phyloP scores from a whole-genome alignment of 441 rosid genomes.

The Cnidoscolus chayamansa region DNA sequence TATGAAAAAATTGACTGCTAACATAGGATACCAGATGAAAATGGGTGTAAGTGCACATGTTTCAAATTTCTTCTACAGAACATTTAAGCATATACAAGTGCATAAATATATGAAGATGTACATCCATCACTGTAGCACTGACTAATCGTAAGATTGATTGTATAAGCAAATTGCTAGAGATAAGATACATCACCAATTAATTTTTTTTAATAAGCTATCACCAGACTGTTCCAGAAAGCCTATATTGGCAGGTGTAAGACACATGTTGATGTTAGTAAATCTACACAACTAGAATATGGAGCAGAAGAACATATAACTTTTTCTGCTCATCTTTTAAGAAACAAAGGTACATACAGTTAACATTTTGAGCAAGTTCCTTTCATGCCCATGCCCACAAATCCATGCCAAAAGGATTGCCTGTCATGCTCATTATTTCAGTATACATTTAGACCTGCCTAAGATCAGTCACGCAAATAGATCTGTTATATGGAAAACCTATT shows the following conservation, averaged over 20 bases:
- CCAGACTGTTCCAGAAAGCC: neutral
- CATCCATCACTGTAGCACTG: neutral
- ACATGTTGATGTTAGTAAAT: too few species aligned
- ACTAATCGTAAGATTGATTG: neutral
- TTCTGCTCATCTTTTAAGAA: too few species aligned
- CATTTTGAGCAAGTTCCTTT: too few species aligned
- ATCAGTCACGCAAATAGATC: too few species aligned
- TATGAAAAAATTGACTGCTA: conserved; percentile 15
- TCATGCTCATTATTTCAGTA: too few species aligned
- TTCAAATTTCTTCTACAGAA: neutral
- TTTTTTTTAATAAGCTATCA: neutral
- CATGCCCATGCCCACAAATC: too few species aligned
- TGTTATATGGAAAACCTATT: too few species aligned
- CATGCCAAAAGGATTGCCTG: too few species aligned
- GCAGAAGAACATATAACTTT: too few species aligned
- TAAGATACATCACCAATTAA: neutral
- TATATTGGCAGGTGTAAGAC: neutral
- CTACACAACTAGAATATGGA: too few species aligned
- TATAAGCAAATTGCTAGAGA: neutral
- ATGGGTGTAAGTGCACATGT: neutral
- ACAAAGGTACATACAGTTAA: too few species aligned
- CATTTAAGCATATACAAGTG: neutral
- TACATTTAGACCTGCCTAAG: too few species aligned
- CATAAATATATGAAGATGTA: neutral
- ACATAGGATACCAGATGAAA: conserved; percentile 8